Base-by-base conservation (phyloP, 129 eudicot genomes). In the Cynara cardunculus region DNA sequence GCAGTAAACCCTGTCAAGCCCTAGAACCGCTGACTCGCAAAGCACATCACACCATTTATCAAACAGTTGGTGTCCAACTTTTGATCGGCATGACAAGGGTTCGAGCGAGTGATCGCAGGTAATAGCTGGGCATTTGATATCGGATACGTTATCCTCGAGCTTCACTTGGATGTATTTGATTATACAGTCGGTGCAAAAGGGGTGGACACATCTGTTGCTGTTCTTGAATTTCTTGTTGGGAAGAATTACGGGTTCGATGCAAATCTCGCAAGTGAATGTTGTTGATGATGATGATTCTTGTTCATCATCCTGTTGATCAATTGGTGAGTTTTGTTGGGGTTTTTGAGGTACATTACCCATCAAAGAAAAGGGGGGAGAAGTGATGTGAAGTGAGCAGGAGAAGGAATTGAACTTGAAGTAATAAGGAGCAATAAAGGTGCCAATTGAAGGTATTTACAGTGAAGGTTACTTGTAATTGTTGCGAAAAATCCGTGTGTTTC, bases 31-130 rank as follows among this genome's bases (percentile, higher is more conserved):
- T 21, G 76, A 65, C 32, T 88, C 89, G 18, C 93, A 90, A 4
- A 92, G 80, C 65, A 84, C 88, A 73, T 92, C 95, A 56, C 93
- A 90, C 93, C 97, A 92, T 82, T 86, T 82, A 41, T 85, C 89
- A 73, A 88, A 92, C 79, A 89, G 69, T 34, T 80, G 49, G 19
- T 4, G 86, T 8, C 74, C 81, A 19, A 92, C 76, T 24, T 89
- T 44, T 0, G 84, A 8, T 1, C 84, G 82, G 30, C 89, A 88
- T 13, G 84, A 72, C 9, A 88, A 3, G 0, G 90, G 89, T 67
- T 90, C 94, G 9, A 90, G 74, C 14, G 73, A 61, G 34, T 80
- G 80, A 4, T 76, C 72, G 75, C 95, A 90, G 62, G 32, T 26
- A 53, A 80, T 2, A 3, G 84, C 82, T 3, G 97, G 95, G 76